Conservation (phyloP, 2,329 filamentous ascomycete species). For the Colletotrichum siamense region DNA sequence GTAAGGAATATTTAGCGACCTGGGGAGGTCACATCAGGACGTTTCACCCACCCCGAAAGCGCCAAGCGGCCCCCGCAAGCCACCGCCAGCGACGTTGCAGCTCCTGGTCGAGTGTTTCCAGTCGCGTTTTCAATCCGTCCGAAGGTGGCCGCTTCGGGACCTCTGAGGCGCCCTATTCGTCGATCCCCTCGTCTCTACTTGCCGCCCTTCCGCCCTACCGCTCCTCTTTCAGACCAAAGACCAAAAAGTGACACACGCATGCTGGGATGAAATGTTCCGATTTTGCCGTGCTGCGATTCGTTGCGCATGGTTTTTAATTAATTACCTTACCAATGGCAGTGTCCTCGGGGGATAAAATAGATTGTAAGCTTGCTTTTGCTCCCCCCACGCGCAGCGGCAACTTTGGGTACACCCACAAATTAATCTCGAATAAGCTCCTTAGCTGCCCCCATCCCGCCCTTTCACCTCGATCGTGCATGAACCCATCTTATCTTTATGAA, state of each 20-base stretch:
- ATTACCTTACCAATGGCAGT: background rate
- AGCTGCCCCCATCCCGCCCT: background rate
- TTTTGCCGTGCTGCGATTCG: background rate
- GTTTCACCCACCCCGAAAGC: conserved; percentile 10
- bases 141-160: background rate
- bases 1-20: background rate
- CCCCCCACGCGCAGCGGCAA: background rate
- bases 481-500: background rate
- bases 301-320: background rate
- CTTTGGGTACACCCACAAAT: background rate
- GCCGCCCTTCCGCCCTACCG: background rate
- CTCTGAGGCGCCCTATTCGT: conserved; percentile 1
- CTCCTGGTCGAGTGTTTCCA: conserved; percentile 8
- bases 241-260: background rate
- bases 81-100: background rate
- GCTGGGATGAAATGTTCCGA: background rate
- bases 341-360: background rate
- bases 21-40: background rate
- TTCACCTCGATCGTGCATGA: background rate
- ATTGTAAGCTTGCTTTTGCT: background rate
- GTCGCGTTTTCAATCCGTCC: conserved; percentile 16
- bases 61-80: background rate
- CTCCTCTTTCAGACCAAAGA: background rate
- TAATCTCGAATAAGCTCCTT: background rate
- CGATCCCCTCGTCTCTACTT: conserved; percentile 11